These are phyloP conservation scores for Erythrophleum ivorense DNA, from an alignment of 331 rosid genomes.

Conservation along the genomic window DNA sequence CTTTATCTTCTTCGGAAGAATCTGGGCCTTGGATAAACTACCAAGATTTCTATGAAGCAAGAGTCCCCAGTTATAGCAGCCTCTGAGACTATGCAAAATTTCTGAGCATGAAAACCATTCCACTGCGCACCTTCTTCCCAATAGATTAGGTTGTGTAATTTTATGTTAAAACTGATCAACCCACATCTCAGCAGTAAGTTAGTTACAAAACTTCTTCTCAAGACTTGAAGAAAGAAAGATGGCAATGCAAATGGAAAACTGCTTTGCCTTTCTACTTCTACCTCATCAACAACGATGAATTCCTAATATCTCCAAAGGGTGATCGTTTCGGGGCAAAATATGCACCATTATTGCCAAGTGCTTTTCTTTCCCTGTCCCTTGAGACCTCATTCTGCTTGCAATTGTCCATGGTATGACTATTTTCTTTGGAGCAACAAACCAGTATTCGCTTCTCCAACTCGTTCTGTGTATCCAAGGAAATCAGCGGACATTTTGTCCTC, in stretches of 20 bases:
- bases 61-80: background rate
- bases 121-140: conserved; percentile 10
- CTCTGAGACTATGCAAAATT: background rate
- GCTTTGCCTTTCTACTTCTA: conserved; percentile 61
- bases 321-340: conserved; percentile 44
- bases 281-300: conserved; percentile 50
- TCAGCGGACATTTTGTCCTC: conserved; percentile 33
- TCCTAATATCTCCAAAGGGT: conserved; percentile 71
- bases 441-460: conserved; percentile 83
- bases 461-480: conserved; percentile 45
- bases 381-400: conserved; percentile 45
- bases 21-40: background rate
- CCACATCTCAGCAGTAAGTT: conserved; percentile 8
- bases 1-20: background rate
- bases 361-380: conserved; percentile 50
- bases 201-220: conserved; percentile 25
- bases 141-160: conserved; percentile 17
- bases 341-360: conserved; percentile 32
- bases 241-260: conserved; percentile 51
- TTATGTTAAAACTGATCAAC: conserved; percentile 31
- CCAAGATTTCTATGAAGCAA: background rate
- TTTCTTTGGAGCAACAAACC: conserved; percentile 73
- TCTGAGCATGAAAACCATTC: conserved; percentile 17
- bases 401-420: conserved; percentile 39
- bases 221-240: conserved; percentile 46